Conservation (phyloP, 305 asterid genomes). For the Fraxinus sp. region DNA sequence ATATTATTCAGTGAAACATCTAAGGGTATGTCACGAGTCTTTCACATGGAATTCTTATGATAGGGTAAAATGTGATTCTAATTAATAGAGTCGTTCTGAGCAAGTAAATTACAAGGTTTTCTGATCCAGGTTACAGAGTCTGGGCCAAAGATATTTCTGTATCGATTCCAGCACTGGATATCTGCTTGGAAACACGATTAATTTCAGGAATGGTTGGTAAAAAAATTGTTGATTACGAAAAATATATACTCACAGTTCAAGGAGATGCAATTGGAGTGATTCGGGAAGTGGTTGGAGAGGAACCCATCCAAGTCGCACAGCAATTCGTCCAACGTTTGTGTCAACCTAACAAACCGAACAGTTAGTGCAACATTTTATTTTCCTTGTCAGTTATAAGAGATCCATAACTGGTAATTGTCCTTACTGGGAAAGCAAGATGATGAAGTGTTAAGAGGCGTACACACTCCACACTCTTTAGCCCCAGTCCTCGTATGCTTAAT, state of each 20-base stretch:
- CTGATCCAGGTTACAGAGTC: slow-evolving; percentile 90
- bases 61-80: slow-evolving; percentile 17
- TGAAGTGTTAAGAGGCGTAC: slow-evolving; percentile 89
- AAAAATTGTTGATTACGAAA: slow-evolving; percentile 11
- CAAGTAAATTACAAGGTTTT: slow-evolving; percentile 60
- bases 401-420: slow-evolving; percentile 27
- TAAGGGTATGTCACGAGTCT: slow-evolving; percentile 4
- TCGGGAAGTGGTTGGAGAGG: slow-evolving; percentile 98
- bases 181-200: slow-evolving; percentile 42
- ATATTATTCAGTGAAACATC: slow-evolving; percentile 34
- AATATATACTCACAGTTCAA: slow-evolving; percentile 65
- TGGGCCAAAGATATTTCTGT: slow-evolving; percentile 93
- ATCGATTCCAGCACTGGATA: slow-evolving; percentile 80
- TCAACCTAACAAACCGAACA: slow-evolving; percentile 67
- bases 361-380: slow-evolving; percentile 26
- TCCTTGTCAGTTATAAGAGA: slow-evolving; percentile 25
- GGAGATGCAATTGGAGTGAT: slow-evolving; percentile 90
- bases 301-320: slow-evolving; percentile 98
- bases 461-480: slow-evolving; percentile 95
- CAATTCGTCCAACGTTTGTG: slow-evolving; percentile 95
- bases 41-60: background rate
- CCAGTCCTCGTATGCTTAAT: slow-evolving; percentile 81
- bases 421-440: slow-evolving; percentile 92
- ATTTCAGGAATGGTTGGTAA: slow-evolving; percentile 23
- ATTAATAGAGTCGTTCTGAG: slow-evolving; percentile 9